A percentile compares a stretch with the other conserved stretches of the same genome.
Evolutionary conservation across 148 eudicot genomes (phyloP).

Genomic region (Amaranthus cruentus): DNA sequence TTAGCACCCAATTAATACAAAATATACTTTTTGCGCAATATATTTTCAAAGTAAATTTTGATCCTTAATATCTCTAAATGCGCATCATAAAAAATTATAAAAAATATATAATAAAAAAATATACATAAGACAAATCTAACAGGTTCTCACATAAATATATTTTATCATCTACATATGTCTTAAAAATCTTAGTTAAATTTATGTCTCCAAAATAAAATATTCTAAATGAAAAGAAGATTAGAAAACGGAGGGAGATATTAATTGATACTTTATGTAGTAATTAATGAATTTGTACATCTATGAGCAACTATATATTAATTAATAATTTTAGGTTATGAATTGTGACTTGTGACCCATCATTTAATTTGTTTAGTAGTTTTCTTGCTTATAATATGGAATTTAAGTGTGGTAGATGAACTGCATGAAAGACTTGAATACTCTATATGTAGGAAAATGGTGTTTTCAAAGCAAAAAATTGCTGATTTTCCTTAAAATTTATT

Average conservation of each 20-base stretch:
- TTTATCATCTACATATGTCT: too few species aligned
- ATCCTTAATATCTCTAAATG: too few species aligned
- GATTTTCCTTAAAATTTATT: neutral
- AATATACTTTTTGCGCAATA: too few species aligned
- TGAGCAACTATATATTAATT: conserved; percentile 1
- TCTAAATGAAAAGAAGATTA: too few species aligned
- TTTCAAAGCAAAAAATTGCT: neutral
- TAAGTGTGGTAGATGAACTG: conserved; percentile 15
- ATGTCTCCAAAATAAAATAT: too few species aligned
- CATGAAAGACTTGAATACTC: conserved; percentile 5
- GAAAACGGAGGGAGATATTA: too few species aligned
- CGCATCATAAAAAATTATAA: neutral
- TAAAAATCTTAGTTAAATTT: too few species aligned
- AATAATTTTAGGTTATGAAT: neutral
- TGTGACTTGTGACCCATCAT: neutral
- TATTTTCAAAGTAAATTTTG: too few species aligned
- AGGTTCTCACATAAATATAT: too few species aligned
- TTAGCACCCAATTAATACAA: too few species aligned
- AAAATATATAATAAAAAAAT: neutral
- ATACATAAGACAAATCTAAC: too few species aligned
- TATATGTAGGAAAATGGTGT: conserved; percentile 14
- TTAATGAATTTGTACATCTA: neutral
- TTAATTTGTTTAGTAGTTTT: neutral
- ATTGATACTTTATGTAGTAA: too few species aligned
- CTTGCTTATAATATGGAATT: neutral